These are phyloP conservation scores for Aspergillus sp. DNA, from an alignment of 2,329 filamentous ascomycete genomes.

Conservation along the genomic window DNA sequence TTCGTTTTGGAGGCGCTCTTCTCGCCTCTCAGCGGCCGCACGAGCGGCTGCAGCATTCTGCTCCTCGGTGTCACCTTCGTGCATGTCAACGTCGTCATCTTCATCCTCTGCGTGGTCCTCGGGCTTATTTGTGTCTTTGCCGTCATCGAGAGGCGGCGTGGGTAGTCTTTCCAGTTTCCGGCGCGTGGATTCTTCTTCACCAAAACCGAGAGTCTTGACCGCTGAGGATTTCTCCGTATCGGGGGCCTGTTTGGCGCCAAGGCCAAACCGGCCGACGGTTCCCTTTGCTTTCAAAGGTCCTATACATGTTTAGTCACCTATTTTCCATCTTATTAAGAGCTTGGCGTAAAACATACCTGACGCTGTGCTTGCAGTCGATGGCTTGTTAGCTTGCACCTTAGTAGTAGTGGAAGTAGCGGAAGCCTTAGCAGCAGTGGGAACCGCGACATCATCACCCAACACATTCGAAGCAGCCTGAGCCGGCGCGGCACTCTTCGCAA, in stretches of 20 bases:
- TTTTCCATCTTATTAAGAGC: constrained; percentile 1
- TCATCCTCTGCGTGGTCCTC: constrained; percentile 56
- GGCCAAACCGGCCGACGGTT: constrained; percentile 81
- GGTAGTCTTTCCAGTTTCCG: constrained; percentile 91
- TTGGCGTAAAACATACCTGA: constrained; percentile 33
- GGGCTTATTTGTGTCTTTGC: constrained; percentile 58
- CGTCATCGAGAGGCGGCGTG: constrained; percentile 65
- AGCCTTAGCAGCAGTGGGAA: constrained; percentile 49
- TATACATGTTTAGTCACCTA: constrained; percentile 16
- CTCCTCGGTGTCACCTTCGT: constrained; percentile 80
- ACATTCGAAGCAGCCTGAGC: constrained; percentile 55
- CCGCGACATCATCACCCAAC: constrained; percentile 55
- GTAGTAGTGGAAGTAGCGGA: constrained; percentile 40
- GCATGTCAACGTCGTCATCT: constrained; percentile 71
- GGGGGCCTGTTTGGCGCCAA: constrained; percentile 64
- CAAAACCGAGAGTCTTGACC: constrained; percentile 78
- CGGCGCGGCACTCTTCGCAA: constrained; percentile 73
- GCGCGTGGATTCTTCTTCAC: constrained; percentile 81
- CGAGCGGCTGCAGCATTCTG: constrained; percentile 82
- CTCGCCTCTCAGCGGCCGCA: constrained; percentile 80
- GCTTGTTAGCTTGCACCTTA: constrained; percentile 45
- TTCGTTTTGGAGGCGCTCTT: constrained; percentile 59
- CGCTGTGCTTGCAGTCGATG: constrained; percentile 39
- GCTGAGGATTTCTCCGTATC: constrained; percentile 66
- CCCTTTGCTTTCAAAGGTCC: constrained; percentile 64